Percentiles rank a stretch among this genome's conserved stretches.
Conservation (phyloP, 345 rosid genomes). For the Eucalyptus polybractea region DNA sequence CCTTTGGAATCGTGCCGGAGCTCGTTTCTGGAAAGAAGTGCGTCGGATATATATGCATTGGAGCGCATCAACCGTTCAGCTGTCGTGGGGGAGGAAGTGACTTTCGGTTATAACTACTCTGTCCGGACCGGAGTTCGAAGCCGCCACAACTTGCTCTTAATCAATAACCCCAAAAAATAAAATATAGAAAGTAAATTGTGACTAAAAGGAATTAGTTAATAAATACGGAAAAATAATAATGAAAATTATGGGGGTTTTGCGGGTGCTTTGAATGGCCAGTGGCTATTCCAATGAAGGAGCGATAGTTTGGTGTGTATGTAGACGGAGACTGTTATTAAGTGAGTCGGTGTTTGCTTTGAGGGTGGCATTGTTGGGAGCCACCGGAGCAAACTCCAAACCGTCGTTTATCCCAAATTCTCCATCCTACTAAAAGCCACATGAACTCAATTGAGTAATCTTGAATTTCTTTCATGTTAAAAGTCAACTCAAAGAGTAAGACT, state of each 20-base stretch:
- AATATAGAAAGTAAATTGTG: neutral
- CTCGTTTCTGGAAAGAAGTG: neutral
- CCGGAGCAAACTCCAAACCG: too few species aligned
- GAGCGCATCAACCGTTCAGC: neutral
- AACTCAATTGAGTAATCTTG: neutral
- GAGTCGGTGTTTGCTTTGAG: neutral
- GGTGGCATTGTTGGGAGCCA: neutral
- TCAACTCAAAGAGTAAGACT: too few species aligned
- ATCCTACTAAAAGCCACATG: neutral
- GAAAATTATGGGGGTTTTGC: neutral
- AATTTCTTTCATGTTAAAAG: too few species aligned
- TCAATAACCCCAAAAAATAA: neutral
- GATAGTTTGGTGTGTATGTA: neutral
- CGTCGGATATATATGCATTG: neutral
- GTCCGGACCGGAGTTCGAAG: neutral
- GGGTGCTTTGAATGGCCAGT: neutral
- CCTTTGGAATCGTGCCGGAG: neutral
- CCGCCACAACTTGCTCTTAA: neutral
- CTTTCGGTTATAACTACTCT: neutral
- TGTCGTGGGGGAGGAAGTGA: neutral
- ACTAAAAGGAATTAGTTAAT: accelerated
- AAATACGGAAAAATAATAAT: neutral
- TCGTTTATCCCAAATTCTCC: neutral
- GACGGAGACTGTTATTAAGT: neutral
- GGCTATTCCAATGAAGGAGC: neutral